Percentiles rank a stretch among this genome's conserved stretches.
These are phyloP conservation scores for Heliophila coronopifolia DNA, from an alignment of 441 rosid genomes.

Conservation along the genomic window DNA sequence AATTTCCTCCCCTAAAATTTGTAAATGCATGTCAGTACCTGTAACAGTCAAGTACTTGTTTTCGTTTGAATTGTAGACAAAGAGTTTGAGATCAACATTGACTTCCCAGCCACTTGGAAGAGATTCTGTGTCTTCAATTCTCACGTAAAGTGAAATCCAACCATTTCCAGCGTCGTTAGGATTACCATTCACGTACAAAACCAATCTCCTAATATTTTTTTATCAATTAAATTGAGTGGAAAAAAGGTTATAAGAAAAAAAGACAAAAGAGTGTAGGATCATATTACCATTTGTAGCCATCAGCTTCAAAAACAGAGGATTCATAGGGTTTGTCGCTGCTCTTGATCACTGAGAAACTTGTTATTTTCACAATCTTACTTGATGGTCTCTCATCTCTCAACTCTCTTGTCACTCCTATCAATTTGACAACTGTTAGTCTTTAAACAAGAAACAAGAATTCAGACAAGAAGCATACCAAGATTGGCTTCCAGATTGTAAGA, in stretches of 20 bases:
- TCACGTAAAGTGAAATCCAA: constrained; percentile 33
- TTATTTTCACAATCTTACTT: constrained; percentile 27
- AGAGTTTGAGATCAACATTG: constrained; percentile 34
- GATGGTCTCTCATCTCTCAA: constrained; percentile 20
- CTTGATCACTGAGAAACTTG: constrained; percentile 23
- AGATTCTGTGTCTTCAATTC: constrained; percentile 27
- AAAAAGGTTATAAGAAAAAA: too few relatives aligned
- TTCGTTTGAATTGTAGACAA: constrained; percentile 26
- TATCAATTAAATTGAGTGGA: too few relatives aligned
- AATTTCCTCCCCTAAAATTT: too few relatives aligned
- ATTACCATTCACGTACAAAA: constrained; percentile 34
- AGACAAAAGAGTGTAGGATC: too few relatives aligned
- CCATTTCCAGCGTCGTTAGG: constrained; percentile 21
- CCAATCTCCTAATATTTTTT: constrained; percentile 33
- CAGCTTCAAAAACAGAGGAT: constrained; percentile 30
- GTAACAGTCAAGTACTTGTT: constrained; percentile 28
- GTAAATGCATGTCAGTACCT: too few relatives aligned
- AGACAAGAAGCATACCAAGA: too few relatives aligned
- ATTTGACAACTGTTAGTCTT: too few relatives aligned
- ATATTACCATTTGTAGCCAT: constrained; percentile 39
- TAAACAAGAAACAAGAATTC: too few relatives aligned
- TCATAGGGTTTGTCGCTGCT: constrained; percentile 10
- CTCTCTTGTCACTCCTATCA: constrained; percentile 21
- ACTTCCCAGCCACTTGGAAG: constrained; percentile 37
- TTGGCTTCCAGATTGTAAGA: too few relatives aligned